These are phyloP conservation scores for Trapa bicornis DNA, from an alignment of 345 rosid species.

Conservation along the genomic window DNA sequence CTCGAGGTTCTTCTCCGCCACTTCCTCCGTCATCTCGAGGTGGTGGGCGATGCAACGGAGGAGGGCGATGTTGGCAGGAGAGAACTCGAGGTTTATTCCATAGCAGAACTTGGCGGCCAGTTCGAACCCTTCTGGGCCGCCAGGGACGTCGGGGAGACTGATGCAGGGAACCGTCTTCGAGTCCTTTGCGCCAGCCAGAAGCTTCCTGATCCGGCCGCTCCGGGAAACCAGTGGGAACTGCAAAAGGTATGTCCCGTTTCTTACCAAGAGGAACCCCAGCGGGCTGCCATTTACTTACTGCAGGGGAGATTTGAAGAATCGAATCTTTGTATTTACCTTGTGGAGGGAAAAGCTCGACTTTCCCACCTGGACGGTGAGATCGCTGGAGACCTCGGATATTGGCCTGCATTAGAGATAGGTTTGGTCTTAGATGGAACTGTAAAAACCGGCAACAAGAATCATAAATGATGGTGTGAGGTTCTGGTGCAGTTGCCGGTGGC, in stretches of 20 bases:
- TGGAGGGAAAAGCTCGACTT: constrained; percentile 74
- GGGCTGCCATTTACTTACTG: not conserved
- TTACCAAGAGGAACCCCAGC: not conserved
- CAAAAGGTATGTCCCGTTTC: constrained; percentile 1
- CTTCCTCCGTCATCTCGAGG: constrained; percentile 90
- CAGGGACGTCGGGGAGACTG: constrained; percentile 52
- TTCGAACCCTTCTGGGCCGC: constrained; percentile 85
- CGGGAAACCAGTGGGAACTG: constrained; percentile 93
- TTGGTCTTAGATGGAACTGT: not conserved
- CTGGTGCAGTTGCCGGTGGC: too few species aligned
- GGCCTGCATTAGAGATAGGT: constrained; percentile 44
- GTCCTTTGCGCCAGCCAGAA: constrained; percentile 54
- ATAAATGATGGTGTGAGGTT: too few species aligned
- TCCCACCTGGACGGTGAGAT: constrained; percentile 73
- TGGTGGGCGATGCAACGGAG: constrained; percentile 52
- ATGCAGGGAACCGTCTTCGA: constrained; percentile 38
- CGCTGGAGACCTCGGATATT: constrained; percentile 86
- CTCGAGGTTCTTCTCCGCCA: constrained; percentile 60
- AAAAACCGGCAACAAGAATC: not conserved
- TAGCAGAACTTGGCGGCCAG: constrained; percentile 93
- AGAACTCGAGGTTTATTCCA: constrained; percentile 67
- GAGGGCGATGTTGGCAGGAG: constrained; percentile 58
- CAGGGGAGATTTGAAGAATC: too few species aligned
- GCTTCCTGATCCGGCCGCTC: constrained; percentile 69
- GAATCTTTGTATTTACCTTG: constrained; percentile 35